Conservation (phyloP, 192 early-diverging fungal species). For the Backusella westeae region DNA sequence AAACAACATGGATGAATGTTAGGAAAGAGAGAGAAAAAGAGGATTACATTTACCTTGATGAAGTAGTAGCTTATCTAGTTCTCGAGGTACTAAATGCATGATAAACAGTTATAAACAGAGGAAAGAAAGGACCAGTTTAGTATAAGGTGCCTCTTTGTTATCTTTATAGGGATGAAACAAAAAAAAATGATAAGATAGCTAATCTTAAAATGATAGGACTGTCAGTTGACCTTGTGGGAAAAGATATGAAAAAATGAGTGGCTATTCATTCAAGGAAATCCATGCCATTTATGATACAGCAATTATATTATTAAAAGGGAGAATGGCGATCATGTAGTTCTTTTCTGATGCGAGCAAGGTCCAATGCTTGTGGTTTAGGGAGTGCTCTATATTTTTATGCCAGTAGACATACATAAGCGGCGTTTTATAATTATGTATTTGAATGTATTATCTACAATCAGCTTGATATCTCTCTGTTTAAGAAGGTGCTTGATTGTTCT, state of each 20-base stretch:
- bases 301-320: too few species aligned
- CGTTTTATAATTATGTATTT: too few species aligned
- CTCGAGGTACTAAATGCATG: constrained; percentile 85
- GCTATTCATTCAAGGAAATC: not conserved
- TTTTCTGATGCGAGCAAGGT: too few species aligned
- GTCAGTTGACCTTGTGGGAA: constrained; percentile 5
- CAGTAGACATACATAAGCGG: too few species aligned
- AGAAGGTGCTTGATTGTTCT: too few species aligned
- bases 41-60: constrained; percentile 51
- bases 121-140: not conserved
- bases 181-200: not conserved
- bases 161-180: not conserved
- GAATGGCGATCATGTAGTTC: too few species aligned
- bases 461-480: too few species aligned
- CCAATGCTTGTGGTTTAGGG: too few species aligned
- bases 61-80: constrained; percentile 90
- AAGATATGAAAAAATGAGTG: not conserved
- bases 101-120: not conserved
- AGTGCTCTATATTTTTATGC: too few species aligned
- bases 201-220: not conserved
- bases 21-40: not conserved
- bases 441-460: too few species aligned
- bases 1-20: not conserved
- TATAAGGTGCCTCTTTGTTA: not conserved
- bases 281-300: too few species aligned